Conservation (phyloP, 768 basidiomycete species). For the Podaxis pistillaris region DNA sequence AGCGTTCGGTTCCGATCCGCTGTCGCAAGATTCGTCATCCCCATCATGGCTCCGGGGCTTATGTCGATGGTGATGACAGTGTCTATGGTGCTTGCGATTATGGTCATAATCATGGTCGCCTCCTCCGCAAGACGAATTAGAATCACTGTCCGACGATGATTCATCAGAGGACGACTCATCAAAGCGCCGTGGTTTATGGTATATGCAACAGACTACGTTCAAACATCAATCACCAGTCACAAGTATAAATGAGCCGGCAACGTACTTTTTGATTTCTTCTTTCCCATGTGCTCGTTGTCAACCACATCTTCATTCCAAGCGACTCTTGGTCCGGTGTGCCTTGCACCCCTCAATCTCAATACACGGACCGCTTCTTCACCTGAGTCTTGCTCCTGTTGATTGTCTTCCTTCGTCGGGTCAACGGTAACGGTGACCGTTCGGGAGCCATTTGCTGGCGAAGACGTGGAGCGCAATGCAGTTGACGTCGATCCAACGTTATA, state of each 20-base stretch:
- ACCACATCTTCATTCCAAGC: constrained; percentile 84
- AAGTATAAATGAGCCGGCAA: constrained; percentile 17
- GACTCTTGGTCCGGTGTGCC: constrained; percentile 50
- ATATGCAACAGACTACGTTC: constrained; percentile 91
- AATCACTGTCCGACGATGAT: constrained; percentile 49
- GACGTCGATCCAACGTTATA: constrained; percentile 11
- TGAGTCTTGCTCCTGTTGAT: constrained; percentile 15
- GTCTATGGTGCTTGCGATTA: neutral
- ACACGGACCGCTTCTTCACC: constrained; percentile 39
- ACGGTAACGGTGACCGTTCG: constrained; percentile 49
- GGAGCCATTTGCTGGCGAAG: constrained; percentile 50
- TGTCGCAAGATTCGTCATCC: constrained; percentile 13
- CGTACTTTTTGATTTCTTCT: constrained; percentile 93
- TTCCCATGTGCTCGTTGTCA: constrained; percentile 87
- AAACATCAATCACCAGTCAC: neutral
- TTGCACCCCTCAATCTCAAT: constrained; percentile 57
- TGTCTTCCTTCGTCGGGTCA: constrained; percentile 28
- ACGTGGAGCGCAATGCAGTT: constrained; percentile 31
- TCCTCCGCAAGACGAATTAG: constrained; percentile 29
- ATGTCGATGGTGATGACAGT: constrained; percentile 12
- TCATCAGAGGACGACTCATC: constrained; percentile 79
- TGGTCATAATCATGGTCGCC: constrained; percentile 19
- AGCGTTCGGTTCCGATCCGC: constrained; percentile 39
- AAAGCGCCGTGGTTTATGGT: constrained; percentile 76
- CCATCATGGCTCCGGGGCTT: constrained; percentile 5